Percentiles rank a stretch among this genome's conserved stretches.
phyloP scores from a whole-genome alignment of 208 protist genomes.

The Trypanosoma scelopori region DNA sequence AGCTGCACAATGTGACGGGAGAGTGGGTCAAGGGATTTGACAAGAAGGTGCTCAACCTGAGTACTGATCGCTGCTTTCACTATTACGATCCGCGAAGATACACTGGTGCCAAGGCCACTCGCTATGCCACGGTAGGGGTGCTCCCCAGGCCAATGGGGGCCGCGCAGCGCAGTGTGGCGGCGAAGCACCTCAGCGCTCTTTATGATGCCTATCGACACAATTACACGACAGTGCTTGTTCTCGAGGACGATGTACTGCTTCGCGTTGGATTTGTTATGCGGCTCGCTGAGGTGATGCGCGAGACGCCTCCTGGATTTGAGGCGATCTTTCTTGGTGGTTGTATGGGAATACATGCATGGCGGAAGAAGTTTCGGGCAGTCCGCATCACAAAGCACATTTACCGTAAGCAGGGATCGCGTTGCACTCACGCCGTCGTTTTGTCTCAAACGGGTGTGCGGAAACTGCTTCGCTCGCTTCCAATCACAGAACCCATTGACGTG shows the following conservation, averaged over 20 bases:
- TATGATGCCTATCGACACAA: constrained; percentile 29
- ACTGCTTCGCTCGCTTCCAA: constrained; percentile 20
- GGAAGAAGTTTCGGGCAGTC: constrained; percentile 15
- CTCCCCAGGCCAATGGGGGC: background rate
- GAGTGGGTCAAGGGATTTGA: constrained; percentile 33
- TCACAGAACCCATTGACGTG: constrained; percentile 32
- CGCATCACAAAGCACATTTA: constrained; percentile 30
- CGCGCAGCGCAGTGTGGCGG: constrained; percentile 17
- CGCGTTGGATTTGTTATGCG: constrained; percentile 14
- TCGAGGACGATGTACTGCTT: constrained; percentile 35
- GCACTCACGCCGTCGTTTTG: constrained; percentile 32
- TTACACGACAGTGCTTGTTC: constrained; percentile 17
- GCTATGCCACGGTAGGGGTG: background rate
- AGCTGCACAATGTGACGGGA: constrained; percentile 8
- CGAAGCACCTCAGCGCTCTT: constrained; percentile 28
- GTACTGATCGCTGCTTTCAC: constrained; percentile 25
- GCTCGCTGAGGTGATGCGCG: constrained; percentile 19
- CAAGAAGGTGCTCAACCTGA: constrained; percentile 18
- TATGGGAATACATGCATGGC: constrained; percentile 24
- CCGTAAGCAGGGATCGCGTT: constrained; percentile 24
- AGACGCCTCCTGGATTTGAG: constrained; percentile 22
- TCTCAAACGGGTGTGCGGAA: constrained; percentile 23
- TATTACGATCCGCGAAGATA: background rate
- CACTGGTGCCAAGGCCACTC: background rate
- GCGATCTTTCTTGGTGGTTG: constrained; percentile 33